A percentile compares a stretch with the other conserved stretches of the same genome.
These are phyloP conservation scores for Talaromyces marneffei DNA, from an alignment of 2,329 filamentous ascomycete species.

Conservation along the genomic window DNA sequence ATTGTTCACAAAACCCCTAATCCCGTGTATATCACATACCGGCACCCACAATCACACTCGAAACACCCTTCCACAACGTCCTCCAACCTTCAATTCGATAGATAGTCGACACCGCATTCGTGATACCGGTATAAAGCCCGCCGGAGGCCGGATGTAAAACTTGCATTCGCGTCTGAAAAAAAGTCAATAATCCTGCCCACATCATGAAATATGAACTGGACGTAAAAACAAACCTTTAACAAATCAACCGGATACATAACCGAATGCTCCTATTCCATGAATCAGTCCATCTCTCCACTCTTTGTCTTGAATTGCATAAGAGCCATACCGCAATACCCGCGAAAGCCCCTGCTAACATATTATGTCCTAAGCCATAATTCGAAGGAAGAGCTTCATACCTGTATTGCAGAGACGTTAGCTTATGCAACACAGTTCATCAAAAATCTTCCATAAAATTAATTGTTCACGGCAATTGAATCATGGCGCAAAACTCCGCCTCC, in stretches of 20 bases:
- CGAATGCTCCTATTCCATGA: slow-evolving; percentile 77
- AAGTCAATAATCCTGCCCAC: not conserved
- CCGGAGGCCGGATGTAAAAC: slow-evolving; percentile 77
- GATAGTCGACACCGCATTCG: slow-evolving; percentile 89
- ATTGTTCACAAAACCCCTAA: not conserved
- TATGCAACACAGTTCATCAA: not conserved
- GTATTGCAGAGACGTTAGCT: slow-evolving; percentile 16
- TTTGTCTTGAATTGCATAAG: not conserved
- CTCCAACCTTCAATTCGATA: slow-evolving; percentile 81
- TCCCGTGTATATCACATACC: slow-evolving; percentile 52
- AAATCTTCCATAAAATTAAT: not conserved
- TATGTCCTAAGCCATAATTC: slow-evolving; percentile 88
- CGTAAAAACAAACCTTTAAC: slow-evolving; percentile 68
- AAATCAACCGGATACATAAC: slow-evolving; percentile 99
- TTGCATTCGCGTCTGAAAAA: slow-evolving; percentile 85
- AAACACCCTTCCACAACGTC: slow-evolving; percentile 93
- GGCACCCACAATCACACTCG: slow-evolving; percentile 90
- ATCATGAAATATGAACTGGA: not conserved
- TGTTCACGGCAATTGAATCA: not conserved
- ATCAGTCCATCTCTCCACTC: not conserved
- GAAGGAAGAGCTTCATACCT: slow-evolving; percentile 90
- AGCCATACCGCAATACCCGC: slow-evolving; percentile 81
- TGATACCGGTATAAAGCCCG: slow-evolving; percentile 80
- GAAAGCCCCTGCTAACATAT: slow-evolving; percentile 94
- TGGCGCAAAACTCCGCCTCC: not conserved